phyloP scores from a whole-genome alignment of 352 stramenopile genomes.

The Phytophthora idaei region DNA sequence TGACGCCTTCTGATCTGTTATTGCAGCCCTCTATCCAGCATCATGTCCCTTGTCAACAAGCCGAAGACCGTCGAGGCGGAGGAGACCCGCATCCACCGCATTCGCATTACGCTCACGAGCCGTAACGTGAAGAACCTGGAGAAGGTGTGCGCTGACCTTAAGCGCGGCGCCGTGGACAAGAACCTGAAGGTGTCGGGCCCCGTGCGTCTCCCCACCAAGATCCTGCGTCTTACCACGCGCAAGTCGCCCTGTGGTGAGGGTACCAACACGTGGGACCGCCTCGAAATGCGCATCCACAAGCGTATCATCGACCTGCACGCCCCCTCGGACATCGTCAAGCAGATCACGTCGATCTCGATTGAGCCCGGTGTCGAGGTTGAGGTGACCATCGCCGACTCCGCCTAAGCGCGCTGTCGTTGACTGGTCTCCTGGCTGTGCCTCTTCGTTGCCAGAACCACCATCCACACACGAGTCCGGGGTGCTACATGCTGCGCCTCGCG shows the following conservation, averaged over 20 bases:
- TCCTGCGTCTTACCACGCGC: conserved; percentile 97
- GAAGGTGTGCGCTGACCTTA: conserved; percentile 99
- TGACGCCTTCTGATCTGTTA: conserved; percentile 16
- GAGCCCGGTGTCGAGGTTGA: conserved; percentile 99
- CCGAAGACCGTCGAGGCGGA: conserved; percentile 87
- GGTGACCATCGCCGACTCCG: conserved; percentile 96
- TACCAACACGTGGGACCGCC: conserved; percentile 99
- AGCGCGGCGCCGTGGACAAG: conserved; percentile 97
- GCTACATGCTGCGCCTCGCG: conserved; percentile 14
- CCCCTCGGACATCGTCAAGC: conserved; percentile 98
- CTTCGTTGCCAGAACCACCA: conserved; percentile 6
- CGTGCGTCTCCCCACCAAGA: conserved; percentile 99
- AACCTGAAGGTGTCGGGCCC: conserved; percentile 98
- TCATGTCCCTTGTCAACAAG: conserved; percentile 89
- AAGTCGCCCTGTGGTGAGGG: conserved; percentile 98
- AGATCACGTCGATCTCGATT: conserved; percentile 99
- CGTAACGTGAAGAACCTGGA: conserved; percentile 99
- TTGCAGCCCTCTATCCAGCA: conserved; percentile 83
- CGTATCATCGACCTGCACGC: conserved; percentile 99
- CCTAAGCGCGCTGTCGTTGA: conserved; percentile 49
- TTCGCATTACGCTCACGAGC: conserved; percentile 99
- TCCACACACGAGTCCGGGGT: conserved; percentile 12
- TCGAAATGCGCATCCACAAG: conserved; percentile 99
- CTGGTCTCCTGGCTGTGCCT: conserved; percentile 3
- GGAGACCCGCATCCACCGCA: conserved; percentile 93